Evolutionary conservation across 371 early-diverging fungal species (phyloP).

Genomic region (Mucor piriformis): DNA sequence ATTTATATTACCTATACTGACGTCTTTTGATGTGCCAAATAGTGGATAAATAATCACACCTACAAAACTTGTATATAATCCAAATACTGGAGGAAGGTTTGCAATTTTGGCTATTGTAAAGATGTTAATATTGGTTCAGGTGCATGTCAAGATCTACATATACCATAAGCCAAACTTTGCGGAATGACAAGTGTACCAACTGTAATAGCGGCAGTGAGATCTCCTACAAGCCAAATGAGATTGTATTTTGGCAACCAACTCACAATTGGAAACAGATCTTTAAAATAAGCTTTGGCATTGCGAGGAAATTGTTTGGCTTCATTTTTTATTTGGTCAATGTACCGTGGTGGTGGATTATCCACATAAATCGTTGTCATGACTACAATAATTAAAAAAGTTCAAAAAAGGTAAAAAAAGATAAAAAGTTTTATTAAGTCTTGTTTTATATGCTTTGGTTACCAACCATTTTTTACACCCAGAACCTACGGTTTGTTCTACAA

Average conservation of each 20-base stretch:
- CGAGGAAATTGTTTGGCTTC: slow-evolving; percentile 9
- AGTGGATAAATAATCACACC: slow-evolving; percentile 78
- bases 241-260: slow-evolving; percentile 78
- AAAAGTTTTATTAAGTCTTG: not conserved
- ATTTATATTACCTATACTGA: slow-evolving; percentile 71
- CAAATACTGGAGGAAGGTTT: slow-evolving; percentile 80
- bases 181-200: slow-evolving; percentile 80
- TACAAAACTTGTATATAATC: slow-evolving; percentile 84
- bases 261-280: slow-evolving; percentile 61
- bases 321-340: slow-evolving; percentile 11
- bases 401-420: slow-evolving; percentile 6
- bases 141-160: not conserved
- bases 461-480: not conserved
- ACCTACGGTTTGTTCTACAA: no score
- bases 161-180: slow-evolving; percentile 81
- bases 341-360: slow-evolving; percentile 19
- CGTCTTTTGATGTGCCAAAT: slow-evolving; percentile 85
- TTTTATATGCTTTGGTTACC: not conserved
- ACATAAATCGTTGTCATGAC: slow-evolving; percentile 22
- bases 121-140: no score
- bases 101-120: slow-evolving; percentile 70
- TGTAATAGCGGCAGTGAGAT: slow-evolving; percentile 74
- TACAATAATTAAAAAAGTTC: slow-evolving; percentile 1
- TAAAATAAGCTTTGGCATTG: slow-evolving; percentile 26
- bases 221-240: slow-evolving; percentile 67